Evolutionary conservation across 2,329 filamentous ascomycete species (phyloP), one percentile per base, ranked within the genome.

Genomic region (Stachybotrys echinatus): DNA sequence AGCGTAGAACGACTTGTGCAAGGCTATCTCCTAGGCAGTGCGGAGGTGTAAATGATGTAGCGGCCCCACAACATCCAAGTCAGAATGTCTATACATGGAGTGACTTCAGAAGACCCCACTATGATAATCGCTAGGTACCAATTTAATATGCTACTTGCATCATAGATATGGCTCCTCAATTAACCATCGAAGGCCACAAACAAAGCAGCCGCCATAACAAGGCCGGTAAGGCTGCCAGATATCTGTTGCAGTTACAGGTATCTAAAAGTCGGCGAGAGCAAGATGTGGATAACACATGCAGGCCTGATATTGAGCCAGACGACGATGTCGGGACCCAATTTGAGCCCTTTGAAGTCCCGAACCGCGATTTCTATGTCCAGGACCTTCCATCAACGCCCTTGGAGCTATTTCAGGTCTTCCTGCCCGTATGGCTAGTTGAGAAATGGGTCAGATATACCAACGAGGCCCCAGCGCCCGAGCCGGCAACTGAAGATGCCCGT

Each of bases 391-490:
- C 31, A 37, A 37, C 31, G 31, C 31, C 31, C 31, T 37, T 37
- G 31, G 17, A 37, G 31, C 31, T 37, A 37, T 47, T 47, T 34
- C 45, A 47, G 46, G 22, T 48, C 37, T 48, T 48, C 21, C 34
- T 48, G 7, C 46, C 46, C 37, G 38, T 42, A 19, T 42, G n/a
- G 10, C 37, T 23, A n/a, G 20, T 48, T 23, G 34, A 48, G 17
- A 40, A 31, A 48, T 48, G 46, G 46, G 23, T 48, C 23, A 19
- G 23, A 20, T 48, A 48, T 38, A 48, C 31, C 10, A 42, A 48
- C 12, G 31, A 37, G 31, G 31, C 31, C 31, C 31, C 31, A 17
- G 31, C 31, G 31, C 31, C 31, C 31, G 31, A 37, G 31, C 31
- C 31, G 31, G 31, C 31, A 37, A 37, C 31, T 10, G 31, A 37